Conservation (phyloP, 257 asterid genomes). For the Datura wrightii region DNA sequence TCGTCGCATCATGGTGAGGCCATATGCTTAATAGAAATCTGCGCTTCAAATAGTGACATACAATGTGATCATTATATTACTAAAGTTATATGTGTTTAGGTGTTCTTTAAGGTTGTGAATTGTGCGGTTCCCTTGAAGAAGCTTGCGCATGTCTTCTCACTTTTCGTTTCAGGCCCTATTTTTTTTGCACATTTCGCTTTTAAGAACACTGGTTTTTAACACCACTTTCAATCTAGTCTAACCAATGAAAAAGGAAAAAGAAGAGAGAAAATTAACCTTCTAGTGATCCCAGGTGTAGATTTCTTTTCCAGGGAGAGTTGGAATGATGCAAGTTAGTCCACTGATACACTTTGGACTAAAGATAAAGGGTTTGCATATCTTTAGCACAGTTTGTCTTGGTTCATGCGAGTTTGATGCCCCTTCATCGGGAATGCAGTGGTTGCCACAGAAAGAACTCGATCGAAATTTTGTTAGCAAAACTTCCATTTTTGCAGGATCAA, state of each 20-base stretch:
- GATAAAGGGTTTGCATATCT: background rate
- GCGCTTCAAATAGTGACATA: background rate
- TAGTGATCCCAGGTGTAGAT: conserved; percentile 13
- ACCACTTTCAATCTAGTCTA: background rate
- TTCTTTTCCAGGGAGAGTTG: background rate
- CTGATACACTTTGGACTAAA: conserved; percentile 2
- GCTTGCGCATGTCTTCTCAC: background rate
- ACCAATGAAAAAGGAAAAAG: background rate
- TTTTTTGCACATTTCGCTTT: background rate
- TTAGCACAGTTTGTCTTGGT: conserved; percentile 13
- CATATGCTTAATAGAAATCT: background rate
- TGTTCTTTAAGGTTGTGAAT: background rate
- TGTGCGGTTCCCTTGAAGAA: background rate
- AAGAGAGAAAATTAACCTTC: background rate
- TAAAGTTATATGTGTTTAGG: background rate
- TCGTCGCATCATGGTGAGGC: background rate
- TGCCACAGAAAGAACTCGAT: background rate
- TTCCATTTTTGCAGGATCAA: conserved; percentile 60
- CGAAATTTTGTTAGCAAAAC: background rate
- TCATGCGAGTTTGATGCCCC: conserved; percentile 11
- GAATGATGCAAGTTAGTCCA: background rate
- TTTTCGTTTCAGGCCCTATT: background rate
- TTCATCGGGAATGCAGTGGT: background rate
- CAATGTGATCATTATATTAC: background rate
- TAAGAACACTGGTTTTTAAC: background rate